Evolutionary conservation across 2,329 filamentous ascomycete species (phyloP), one percentile per base, ranked within the genome.

Genomic region (Pseudocercospora eumusae): DNA sequence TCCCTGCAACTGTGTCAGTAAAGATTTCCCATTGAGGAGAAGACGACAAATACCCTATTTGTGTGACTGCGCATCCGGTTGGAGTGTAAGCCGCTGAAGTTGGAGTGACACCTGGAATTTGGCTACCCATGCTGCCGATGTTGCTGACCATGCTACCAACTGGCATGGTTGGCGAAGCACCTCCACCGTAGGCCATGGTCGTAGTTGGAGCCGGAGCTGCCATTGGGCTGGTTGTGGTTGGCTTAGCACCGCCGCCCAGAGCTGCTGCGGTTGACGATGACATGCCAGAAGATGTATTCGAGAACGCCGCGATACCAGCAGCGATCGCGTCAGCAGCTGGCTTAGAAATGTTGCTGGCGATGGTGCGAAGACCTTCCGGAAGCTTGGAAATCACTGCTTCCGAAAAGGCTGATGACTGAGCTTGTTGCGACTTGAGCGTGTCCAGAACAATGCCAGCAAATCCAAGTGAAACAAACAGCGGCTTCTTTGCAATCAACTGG

Each of bases 381-480:
- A 63, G 45, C 31, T 63, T 63, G 57, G 57, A 47, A 27, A 60
- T 54, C 25, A 63, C 42, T 25, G 61, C 61, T 23, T 31, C 40
- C 1, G 61, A 63, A 10, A 63, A 63, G n/a, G 57, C 54, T 52
- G 50, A 54, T 13, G 61, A 60, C n/a, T 58, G 57, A 33, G 57
- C 18, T 45, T 60, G 57, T 25, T 63, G 57, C 18, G 54, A 36
- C 45, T 60, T 40, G 40, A 63, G 57, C 27, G 57, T 58, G 54
- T 58, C 44, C 27, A 63, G 61, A n/a, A 63, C 57, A 18, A 58
- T 54, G 11, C 59, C 57, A 40, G 56, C 57, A 13, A 60, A 55
- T 33, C 53, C 61, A 4, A 49, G 42, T 9, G 40, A 47, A 6
- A 57, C 55, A 20, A 63, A 45, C 31, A 58, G 53, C 21, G 50